A percentile compares a stretch with the other conserved stretches of the same genome.
Conservation (phyloP, 257 asterid species). For the Penstemon newberryi region DNA sequence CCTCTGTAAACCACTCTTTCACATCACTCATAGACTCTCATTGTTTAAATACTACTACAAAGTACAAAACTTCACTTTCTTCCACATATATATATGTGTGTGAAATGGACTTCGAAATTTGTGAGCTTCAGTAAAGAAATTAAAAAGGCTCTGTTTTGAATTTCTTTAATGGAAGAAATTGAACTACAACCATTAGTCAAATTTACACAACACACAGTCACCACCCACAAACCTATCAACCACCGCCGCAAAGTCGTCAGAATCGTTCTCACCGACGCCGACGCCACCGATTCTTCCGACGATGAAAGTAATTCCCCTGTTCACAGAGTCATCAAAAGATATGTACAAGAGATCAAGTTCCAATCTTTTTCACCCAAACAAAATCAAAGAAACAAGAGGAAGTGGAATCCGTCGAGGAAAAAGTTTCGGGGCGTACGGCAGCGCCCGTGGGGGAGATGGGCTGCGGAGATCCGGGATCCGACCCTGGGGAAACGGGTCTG, state of each 20-base stretch:
- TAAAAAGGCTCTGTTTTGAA: not conserved
- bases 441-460: constrained; percentile 94
- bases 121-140: no score
- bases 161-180: not conserved
- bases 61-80: no score
- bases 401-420: constrained; percentile 26
- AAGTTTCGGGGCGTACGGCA: constrained; percentile 78
- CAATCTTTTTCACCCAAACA: constrained; percentile 1
- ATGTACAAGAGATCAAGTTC: constrained; percentile 62
- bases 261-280: constrained; percentile 55
- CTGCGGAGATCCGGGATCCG: constrained; percentile 91
- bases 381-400: constrained; percentile 12
- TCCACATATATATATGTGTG: not conserved
- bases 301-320: constrained; percentile 21
- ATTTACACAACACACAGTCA: constrained; percentile 50
- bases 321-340: constrained; percentile 23
- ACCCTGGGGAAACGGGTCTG: constrained; percentile 67
- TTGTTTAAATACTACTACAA: no score
- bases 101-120: no score
- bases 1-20: no score
- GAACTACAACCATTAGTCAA: constrained; percentile 24
- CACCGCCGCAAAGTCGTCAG: constrained; percentile 42
- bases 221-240: constrained; percentile 41
- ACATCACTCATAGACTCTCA: no score
- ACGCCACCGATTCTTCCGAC: constrained; percentile 67